phyloP scores from a whole-genome alignment of 2,329 filamentous ascomycete species.

The Erysiphe pulchra region DNA sequence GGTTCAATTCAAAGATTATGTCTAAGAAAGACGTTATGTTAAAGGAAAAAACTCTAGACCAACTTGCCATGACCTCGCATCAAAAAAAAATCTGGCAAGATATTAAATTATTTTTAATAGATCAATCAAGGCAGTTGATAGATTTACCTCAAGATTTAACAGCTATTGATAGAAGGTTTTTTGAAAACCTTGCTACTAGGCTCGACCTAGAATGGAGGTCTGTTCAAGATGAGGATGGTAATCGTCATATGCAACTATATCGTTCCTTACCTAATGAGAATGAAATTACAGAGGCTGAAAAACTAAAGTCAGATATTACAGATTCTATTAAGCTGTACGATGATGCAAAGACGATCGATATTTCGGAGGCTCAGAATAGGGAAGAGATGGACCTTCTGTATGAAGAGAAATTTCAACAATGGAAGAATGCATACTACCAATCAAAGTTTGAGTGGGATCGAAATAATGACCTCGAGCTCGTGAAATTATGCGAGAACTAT shows the following conservation, averaged over 20 bases:
- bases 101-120: constrained; percentile 60
- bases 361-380: constrained; percentile 55
- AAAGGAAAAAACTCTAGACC: constrained; percentile 31
- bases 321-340: constrained; percentile 79
- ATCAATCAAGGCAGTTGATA: constrained; percentile 35
- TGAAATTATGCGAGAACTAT: constrained; percentile 75
- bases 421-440: constrained; percentile 87
- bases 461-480: constrained; percentile 57
- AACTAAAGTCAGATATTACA: constrained; percentile 59
- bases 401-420: constrained; percentile 65
- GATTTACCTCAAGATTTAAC: constrained; percentile 50
- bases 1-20: constrained; percentile 71
- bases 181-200: constrained; percentile 57
- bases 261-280: constrained; percentile 23
- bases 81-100: constrained; percentile 66
- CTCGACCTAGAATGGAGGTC: constrained; percentile 41
- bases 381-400: constrained; percentile 62
- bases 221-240: constrained; percentile 33
- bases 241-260: constrained; percentile 37
- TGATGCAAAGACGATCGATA: constrained; percentile 61
- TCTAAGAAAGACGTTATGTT: constrained; percentile 41
- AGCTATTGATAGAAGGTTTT: constrained; percentile 75
- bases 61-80: constrained; percentile 54
- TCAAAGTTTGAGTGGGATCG: constrained; percentile 77
- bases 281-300: constrained; percentile 33